Conservation (phyloP, 108 stramenopile species). For the Discostella stelligeroides region DNA sequence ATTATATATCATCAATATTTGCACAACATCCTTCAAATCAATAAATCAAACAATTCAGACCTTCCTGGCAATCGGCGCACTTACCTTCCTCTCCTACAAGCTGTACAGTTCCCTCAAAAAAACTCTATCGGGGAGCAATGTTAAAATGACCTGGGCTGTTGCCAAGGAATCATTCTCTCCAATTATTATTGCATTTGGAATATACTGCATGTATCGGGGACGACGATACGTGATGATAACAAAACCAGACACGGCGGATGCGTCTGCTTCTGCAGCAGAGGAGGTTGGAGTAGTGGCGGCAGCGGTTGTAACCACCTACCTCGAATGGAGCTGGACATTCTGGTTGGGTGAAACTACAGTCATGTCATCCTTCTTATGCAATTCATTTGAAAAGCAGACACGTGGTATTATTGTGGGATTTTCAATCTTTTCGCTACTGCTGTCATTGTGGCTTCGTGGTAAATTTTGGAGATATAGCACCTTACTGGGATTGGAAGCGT, state of each 20-base stretch:
- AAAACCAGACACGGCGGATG: not conserved
- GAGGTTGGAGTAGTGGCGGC: not conserved
- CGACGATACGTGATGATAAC: slow-evolving; percentile 20
- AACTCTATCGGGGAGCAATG: slow-evolving; percentile 2
- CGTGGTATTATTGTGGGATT: slow-evolving; percentile 31
- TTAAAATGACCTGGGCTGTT: slow-evolving; percentile 7
- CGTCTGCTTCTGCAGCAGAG: not conserved
- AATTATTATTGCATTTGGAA: slow-evolving; percentile 61
- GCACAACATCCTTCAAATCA: too few relatives aligned
- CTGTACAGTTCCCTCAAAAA: slow-evolving; percentile 41
- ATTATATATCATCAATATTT: too few relatives aligned
- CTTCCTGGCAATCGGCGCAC: slow-evolving; percentile 54
- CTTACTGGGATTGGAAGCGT: slow-evolving; percentile 60
- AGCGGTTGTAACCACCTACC: slow-evolving; percentile 4
- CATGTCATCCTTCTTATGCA: slow-evolving; percentile 78
- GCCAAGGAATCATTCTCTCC: slow-evolving; percentile 59
- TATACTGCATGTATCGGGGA: slow-evolving; percentile 72
- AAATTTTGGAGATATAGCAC: slow-evolving; percentile 79
- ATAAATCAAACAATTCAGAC: too few relatives aligned
- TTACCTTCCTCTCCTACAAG: slow-evolving; percentile 60
- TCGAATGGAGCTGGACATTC: slow-evolving; percentile 55
- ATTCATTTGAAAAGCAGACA: slow-evolving; percentile 46
- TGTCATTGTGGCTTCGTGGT: slow-evolving; percentile 80
- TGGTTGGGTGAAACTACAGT: slow-evolving; percentile 81
- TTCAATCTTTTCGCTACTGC: slow-evolving; percentile 36